Evolutionary conservation across 768 basidiomycete genomes (phyloP).

Genomic region (Boletus edulis): DNA sequence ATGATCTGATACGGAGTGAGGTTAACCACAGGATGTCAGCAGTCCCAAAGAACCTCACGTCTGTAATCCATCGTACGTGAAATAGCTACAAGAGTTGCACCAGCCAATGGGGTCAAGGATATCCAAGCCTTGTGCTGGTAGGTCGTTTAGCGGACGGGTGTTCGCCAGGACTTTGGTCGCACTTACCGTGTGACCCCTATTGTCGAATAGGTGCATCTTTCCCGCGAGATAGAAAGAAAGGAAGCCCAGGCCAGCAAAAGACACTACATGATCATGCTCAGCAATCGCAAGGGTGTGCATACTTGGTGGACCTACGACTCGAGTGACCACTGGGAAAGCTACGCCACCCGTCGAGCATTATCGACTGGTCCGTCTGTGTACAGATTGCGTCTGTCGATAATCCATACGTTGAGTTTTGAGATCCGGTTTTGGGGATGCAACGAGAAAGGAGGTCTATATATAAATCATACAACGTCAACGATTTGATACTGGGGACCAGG

Average conservation of each 20-base stretch:
- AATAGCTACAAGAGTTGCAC: slow-evolving; percentile 75
- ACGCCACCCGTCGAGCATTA: slow-evolving; percentile 81
- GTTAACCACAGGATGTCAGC: slow-evolving; percentile 9
- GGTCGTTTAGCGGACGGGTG: neutral
- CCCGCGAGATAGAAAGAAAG: slow-evolving; percentile 87
- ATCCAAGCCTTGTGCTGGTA: slow-evolving; percentile 79
- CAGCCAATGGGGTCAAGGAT: slow-evolving; percentile 70
- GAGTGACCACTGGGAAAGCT: slow-evolving; percentile 94
- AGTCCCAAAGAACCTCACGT: slow-evolving; percentile 40
- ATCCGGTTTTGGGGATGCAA: slow-evolving; percentile 66
- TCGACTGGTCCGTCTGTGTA: slow-evolving; percentile 57
- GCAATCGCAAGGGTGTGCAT: neutral
- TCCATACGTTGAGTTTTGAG: slow-evolving; percentile 67
- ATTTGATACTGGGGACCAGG: neutral
- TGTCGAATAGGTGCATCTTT: slow-evolving; percentile 89
- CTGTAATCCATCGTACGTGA: slow-evolving; percentile 91
- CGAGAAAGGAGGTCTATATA: slow-evolving; percentile 32
- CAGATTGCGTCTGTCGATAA: slow-evolving; percentile 78
- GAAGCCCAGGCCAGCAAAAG: slow-evolving; percentile 92
- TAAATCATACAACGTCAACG: neutral
- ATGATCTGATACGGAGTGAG: slow-evolving; percentile 54
- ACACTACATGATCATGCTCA: slow-evolving; percentile 48
- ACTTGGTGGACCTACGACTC: slow-evolving; percentile 53
- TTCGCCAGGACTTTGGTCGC: neutral
- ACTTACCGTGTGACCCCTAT: slow-evolving; percentile 66